phyloP scores from a whole-genome alignment of 2,329 filamentous ascomycete genomes.

The Volutella citrinella region DNA sequence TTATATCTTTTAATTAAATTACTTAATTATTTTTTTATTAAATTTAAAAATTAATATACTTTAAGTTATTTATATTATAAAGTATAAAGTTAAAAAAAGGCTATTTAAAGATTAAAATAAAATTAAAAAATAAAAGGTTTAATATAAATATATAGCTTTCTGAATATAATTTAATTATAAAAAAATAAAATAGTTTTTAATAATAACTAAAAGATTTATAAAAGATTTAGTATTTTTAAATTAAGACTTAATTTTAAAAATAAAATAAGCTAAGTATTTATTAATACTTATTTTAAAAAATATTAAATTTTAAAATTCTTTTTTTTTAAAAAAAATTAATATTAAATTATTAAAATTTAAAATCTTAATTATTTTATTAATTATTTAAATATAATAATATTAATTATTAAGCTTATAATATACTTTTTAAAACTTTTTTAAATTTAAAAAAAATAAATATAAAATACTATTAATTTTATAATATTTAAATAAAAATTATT shows the following conservation, averaged over 20 bases:
- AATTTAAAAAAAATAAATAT: constrained; percentile 1
- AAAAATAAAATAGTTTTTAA: too few species aligned
- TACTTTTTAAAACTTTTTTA: too few species aligned
- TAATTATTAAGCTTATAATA: constrained; percentile 3
- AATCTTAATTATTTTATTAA: too few species aligned
- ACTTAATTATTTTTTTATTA: too few species aligned
- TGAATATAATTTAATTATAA: constrained; percentile 1
- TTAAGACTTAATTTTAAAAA: too few species aligned
- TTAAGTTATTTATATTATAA: background rate
- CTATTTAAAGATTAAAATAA: constrained; percentile 1
- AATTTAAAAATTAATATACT: too few species aligned
- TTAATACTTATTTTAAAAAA: constrained; percentile 1
- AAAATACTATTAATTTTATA: background rate
- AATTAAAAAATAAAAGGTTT: constrained; percentile 2
- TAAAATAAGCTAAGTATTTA: too few species aligned
- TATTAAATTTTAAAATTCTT: too few species aligned
- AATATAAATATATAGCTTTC: constrained; percentile 1
- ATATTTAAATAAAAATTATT: constrained; percentile 3
- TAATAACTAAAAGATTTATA: too few species aligned
- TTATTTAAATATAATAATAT: constrained; percentile 5
- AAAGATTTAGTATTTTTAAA: too few species aligned
- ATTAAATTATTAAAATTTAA: too few species aligned
- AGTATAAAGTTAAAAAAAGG: constrained; percentile 1
- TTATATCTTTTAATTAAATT: too few species aligned
- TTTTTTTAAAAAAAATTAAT: constrained; percentile 1